Conservation (phyloP, 257 asterid species). For the Solanum ossicruentum region DNA sequence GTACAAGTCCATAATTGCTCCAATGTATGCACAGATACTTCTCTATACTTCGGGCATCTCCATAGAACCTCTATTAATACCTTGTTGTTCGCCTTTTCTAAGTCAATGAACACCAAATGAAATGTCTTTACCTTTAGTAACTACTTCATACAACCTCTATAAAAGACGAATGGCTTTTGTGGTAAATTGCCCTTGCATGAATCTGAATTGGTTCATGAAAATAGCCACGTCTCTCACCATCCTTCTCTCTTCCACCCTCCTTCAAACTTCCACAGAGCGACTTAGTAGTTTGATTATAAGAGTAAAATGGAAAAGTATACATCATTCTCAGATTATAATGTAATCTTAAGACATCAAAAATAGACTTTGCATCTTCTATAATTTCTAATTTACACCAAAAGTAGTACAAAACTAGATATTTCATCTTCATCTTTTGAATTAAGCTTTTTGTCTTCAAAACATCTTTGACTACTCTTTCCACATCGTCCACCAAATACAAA, state of each 20-base stretch:
- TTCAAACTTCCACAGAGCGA: background rate
- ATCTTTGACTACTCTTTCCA: too few species aligned
- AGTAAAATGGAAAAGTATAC: background rate
- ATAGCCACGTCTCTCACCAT: background rate
- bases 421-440: background rate
- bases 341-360: background rate
- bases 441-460: too few species aligned
- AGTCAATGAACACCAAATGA: background rate
- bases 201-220: background rate
- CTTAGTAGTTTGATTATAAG: background rate
- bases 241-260: background rate
- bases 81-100: background rate
- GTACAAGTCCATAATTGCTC: background rate
- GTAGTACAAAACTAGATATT: background rate
- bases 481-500: too few species aligned
- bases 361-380: background rate
- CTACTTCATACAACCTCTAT: background rate
- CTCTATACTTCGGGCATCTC: background rate
- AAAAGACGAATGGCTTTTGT: background rate
- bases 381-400: background rate
- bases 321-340: background rate
- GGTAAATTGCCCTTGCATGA: background rate
- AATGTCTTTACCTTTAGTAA: background rate
- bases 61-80: background rate
- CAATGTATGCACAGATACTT: background rate